Evolutionary conservation across 352 stramenopile genomes (phyloP).

Genomic region (Pythium rishiriense): DNA sequence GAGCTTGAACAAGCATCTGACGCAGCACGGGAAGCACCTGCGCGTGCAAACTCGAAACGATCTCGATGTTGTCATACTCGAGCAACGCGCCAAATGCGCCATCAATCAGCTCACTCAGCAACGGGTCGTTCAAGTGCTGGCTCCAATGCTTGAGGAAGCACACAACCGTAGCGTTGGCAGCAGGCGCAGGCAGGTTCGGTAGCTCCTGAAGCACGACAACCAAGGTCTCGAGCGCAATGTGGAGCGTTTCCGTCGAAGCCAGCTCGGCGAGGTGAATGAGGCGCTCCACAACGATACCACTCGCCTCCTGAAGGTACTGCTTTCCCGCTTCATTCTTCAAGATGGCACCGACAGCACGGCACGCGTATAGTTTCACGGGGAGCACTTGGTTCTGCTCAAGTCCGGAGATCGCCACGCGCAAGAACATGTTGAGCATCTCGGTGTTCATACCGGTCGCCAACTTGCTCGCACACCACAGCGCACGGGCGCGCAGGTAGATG

Average conservation of each 20-base stretch:
- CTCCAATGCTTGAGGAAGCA: slow-evolving; percentile 73
- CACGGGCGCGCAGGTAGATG: slow-evolving; percentile 75
- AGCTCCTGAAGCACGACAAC: slow-evolving; percentile 73
- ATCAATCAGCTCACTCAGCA: slow-evolving; percentile 75
- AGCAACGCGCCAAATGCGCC: slow-evolving; percentile 66
- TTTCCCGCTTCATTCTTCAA: slow-evolving; percentile 63
- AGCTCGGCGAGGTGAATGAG: slow-evolving; percentile 58
- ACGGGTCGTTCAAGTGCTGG: slow-evolving; percentile 69
- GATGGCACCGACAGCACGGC: slow-evolving; percentile 71
- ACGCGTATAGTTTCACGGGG: slow-evolving; percentile 78
- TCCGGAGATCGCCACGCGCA: slow-evolving; percentile 73
- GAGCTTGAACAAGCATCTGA: slow-evolving; percentile 58
- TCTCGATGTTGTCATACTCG: slow-evolving; percentile 58
- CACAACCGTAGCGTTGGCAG: slow-evolving; percentile 44
- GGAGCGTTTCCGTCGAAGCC: slow-evolving; percentile 68
- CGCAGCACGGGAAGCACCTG: slow-evolving; percentile 64
- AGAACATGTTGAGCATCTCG: slow-evolving; percentile 70
- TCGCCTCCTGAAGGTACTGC: slow-evolving; percentile 51
- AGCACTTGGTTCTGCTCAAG: slow-evolving; percentile 71
- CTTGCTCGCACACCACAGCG: slow-evolving; percentile 80
- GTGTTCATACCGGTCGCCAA: slow-evolving; percentile 67
- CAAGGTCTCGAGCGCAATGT: slow-evolving; percentile 77
- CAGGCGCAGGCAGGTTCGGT: slow-evolving; percentile 35
- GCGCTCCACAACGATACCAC: slow-evolving; percentile 51
- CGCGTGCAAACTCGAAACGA: slow-evolving; percentile 59